Conservation (phyloP, 148 eudicot species). For the Arctostaphylos glauca region DNA sequence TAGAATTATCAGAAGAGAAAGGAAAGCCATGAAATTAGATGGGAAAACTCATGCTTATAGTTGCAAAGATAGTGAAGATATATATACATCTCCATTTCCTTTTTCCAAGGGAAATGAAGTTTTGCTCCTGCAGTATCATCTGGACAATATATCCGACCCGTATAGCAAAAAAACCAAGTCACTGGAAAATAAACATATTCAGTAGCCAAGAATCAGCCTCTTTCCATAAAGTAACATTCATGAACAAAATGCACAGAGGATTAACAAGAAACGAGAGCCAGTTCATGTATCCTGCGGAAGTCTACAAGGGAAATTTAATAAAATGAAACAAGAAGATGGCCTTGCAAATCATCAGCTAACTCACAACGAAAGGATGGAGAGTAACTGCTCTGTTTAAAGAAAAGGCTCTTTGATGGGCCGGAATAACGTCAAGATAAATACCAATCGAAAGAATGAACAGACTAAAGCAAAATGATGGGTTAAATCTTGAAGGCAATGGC, state of each 20-base stretch:
- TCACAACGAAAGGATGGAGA: neutral
- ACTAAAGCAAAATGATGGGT: neutral
- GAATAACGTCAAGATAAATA: neutral
- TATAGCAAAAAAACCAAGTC: neutral
- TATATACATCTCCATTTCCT: neutral
- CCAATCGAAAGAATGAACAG: neutral
- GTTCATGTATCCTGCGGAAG: neutral
- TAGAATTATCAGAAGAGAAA: neutral
- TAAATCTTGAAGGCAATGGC: neutral
- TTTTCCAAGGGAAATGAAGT: neutral
- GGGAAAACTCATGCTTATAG: neutral
- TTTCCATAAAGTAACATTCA: neutral
- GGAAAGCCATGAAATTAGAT: constrained; percentile 1
- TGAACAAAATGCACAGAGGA: neutral
- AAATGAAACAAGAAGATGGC: neutral
- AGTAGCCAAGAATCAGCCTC: neutral
- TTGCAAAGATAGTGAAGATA: neutral
- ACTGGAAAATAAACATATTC: neutral
- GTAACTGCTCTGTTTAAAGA: neutral
- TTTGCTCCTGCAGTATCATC: neutral
- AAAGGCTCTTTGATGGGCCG: neutral
- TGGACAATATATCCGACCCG: neutral
- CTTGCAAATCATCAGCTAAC: neutral
- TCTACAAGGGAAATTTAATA: neutral
- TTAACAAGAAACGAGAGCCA: neutral